Base-by-base conservation (phyloP, 306 rosid species). In the Ormosia emarginata region DNA sequence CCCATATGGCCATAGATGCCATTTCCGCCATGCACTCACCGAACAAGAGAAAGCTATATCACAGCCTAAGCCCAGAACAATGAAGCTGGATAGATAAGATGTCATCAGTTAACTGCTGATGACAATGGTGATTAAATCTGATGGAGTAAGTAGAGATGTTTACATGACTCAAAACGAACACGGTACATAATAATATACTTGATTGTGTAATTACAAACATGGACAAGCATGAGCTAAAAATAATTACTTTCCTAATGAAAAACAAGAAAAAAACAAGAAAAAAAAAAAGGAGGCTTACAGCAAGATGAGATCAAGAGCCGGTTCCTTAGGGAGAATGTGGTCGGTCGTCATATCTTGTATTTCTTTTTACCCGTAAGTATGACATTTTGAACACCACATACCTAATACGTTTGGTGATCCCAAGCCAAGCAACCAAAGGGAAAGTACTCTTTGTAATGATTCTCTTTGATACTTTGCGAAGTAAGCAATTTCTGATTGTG, bases 1-100 rank as follows among this genome's bases (percentile, higher is more conserved):
- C 77, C 97, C 98, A 0, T 95, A 95, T 46, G 98, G 94, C 50
- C 99, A 95, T 79, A 87, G 99, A 59, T 95, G 99, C 84, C 99
- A 93, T 85, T 95, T 95, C 87, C 98, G 99, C 74, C 99, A 95
- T 68, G 89, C 98, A 33, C 97, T 92, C 64, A 88, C 85, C n/a
- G 92, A 91, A 69, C 92, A 81, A 79, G 90, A 91, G 91, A 87
- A 74, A 81, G 81, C 85, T 71, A n/a, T 81, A 0, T 80, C 88
- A 62, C 87, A 87, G 55, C 82, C 86, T 55, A 87, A 78, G 68
- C 74, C 77, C 77, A 74, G 86, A 83, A 3, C 88, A 61, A 55
- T 78, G 68, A 87, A 87, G 80, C 76, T 87, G 69, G 86, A 81
- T 71, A 87, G 86, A 81, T 84, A 32, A 74, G 70, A 77, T 49